phyloP scores from a whole-genome alignment of 129 eudicot genomes.

The Arctium lappa region DNA sequence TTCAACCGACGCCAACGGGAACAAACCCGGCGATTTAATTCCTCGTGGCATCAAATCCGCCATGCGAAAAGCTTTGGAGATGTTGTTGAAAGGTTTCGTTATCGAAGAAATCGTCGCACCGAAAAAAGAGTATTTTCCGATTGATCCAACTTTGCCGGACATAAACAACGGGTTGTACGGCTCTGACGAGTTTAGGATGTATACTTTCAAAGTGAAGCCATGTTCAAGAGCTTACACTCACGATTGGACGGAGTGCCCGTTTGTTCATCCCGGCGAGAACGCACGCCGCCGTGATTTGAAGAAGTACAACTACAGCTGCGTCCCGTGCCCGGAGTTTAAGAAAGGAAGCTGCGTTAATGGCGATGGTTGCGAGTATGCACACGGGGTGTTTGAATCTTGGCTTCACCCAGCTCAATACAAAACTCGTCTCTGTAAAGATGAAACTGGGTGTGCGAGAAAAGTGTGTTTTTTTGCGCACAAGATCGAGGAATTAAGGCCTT shows the following conservation, averaged over 20 bases:
- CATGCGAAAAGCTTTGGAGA: slow-evolving; percentile 44
- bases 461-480: slow-evolving; percentile 94
- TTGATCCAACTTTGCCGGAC: slow-evolving; percentile 68
- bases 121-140: slow-evolving; percentile 62
- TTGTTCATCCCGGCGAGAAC: slow-evolving; percentile 96
- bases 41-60: slow-evolving; percentile 38
- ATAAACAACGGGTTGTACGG: slow-evolving; percentile 76
- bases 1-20: slow-evolving; percentile 46
- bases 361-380: slow-evolving; percentile 83
- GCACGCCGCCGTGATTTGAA: slow-evolving; percentile 85
- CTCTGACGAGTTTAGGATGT: slow-evolving; percentile 88
- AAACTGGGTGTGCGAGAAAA: slow-evolving; percentile 68
- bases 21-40: slow-evolving; percentile 49
- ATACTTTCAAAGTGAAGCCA: slow-evolving; percentile 82
- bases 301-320: slow-evolving; percentile 68
- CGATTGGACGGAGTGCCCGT: slow-evolving; percentile 99
- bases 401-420: slow-evolving; percentile 94
- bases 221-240: slow-evolving; percentile 98
- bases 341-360: slow-evolving; percentile 75
- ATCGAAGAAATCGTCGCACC: slow-evolving; percentile 31
- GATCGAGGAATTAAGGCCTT: slow-evolving; percentile 72
- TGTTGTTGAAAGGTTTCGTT: slow-evolving; percentile 50
- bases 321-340: slow-evolving; percentile 90
- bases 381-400: slow-evolving; percentile 95
- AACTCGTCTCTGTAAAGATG: slow-evolving; percentile 86